Evolutionary conservation across 2,329 filamentous ascomycete species (phyloP).

Genomic region (Hymenoscyphus salicellus): DNA sequence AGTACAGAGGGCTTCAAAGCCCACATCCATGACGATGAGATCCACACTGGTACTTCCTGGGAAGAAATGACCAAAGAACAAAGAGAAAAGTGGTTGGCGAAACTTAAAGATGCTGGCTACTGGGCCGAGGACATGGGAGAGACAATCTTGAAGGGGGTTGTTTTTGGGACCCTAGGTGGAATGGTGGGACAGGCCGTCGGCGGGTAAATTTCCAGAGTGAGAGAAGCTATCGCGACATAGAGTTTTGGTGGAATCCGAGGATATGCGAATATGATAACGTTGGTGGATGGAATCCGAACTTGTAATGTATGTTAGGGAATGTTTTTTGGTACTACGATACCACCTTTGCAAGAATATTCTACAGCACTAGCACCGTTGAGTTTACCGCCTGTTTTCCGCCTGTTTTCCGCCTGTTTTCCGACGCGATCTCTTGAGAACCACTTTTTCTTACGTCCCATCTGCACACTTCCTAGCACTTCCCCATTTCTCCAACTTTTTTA

Average conservation of each 20-base stretch:
- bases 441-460: background rate
- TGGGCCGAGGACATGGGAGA: slow-evolving; percentile 35
- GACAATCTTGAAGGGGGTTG: slow-evolving; percentile 34
- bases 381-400: too few species aligned
- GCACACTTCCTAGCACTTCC: background rate
- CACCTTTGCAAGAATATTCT: background rate
- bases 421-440: background rate
- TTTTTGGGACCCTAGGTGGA: slow-evolving; percentile 36
- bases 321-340: background rate
- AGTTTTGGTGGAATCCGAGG: background rate
- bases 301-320: background rate
- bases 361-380: too few species aligned
- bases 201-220: slow-evolving; percentile 5
- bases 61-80: slow-evolving; percentile 30
- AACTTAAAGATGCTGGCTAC: slow-evolving; percentile 34
- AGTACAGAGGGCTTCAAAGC: slow-evolving; percentile 20
- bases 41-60: slow-evolving; percentile 32
- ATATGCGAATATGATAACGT: slow-evolving; percentile 1
- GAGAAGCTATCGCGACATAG: background rate
- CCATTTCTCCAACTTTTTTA: background rate
- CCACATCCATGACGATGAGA: slow-evolving; percentile 27
- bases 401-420: background rate
- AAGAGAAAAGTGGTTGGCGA: slow-evolving; percentile 32
- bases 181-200: slow-evolving; percentile 30
- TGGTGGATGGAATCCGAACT: background rate